Evolutionary conservation across 192 early-diverging fungal species (phyloP), one percentile per base, ranked within the genome.

Genomic region (Coemansia sp.): DNA sequence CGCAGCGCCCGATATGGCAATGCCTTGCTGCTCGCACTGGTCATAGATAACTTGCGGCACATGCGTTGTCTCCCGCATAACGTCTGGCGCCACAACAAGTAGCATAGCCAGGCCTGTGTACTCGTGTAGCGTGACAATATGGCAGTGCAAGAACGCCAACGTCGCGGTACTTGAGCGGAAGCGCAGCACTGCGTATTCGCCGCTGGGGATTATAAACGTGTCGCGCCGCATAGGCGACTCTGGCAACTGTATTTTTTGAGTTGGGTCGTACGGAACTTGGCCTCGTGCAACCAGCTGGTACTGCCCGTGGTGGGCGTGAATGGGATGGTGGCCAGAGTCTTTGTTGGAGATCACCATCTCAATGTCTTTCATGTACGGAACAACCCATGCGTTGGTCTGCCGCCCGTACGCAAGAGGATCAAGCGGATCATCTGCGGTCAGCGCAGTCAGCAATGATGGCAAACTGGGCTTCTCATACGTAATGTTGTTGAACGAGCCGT

Each of bases 101-200:
- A 83, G 75, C 53, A 85, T 85, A 26, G 84, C 88, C 43, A 95
- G 83, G 41, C 93, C 93, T 54, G 86, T 75, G 61, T 85, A 81
- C 54, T 92, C 77, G 37, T 84, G 83, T 8, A 41, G 10, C 75
- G 72, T 85, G 35, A 79, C 74, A 3, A 75, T 75, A 66, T 94
- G 94, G 78, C 94, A 96, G 77, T 94, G 94, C 83, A 93, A 90
- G 93, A 10, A 85, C 82, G 48, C 92, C 92, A 10, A 91, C 89
- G 75, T 94, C 4, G 27, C 27, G 27, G 27, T 94, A 69, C 93
- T 87, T 8, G 90, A 89, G 26, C 82, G 59, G 81, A 92, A 92
- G 29, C 92, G 84, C 65, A 95, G 68, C 6, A 90, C 82, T 7
- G 85, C 83, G 59, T 86, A 90, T 57, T 88, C 82, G 72, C 85